These are phyloP conservation scores for Coffea canephora DNA, from an alignment of 257 asterid species.

Conservation along the genomic window DNA sequence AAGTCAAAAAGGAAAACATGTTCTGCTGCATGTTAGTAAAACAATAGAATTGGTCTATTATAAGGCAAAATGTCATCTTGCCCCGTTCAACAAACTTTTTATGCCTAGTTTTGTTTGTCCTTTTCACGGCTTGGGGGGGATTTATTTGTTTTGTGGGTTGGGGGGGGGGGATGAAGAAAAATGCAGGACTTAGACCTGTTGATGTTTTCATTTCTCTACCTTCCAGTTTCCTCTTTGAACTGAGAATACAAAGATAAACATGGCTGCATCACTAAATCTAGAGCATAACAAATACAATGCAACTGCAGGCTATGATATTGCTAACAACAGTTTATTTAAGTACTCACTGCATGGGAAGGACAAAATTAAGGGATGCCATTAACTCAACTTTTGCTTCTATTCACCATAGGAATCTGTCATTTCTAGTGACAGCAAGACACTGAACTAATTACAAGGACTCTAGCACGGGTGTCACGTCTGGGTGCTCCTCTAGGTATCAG, in stretches of 20 bases:
- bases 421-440: not conserved
- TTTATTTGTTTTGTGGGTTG: too few species aligned
- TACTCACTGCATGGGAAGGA: not conserved
- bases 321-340: not conserved
- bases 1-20: not conserved
- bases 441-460: not conserved
- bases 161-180: not conserved
- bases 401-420: not conserved
- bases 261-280: not conserved
- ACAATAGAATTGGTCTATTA: not conserved
- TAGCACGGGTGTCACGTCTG: too few species aligned
- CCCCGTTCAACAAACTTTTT: not conserved
- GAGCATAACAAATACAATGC: not conserved
- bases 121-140: not conserved
- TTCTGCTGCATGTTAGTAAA: not conserved
- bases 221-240: not conserved
- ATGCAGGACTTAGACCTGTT: not conserved
- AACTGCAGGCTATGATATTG: not conserved
- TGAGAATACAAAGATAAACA: not conserved
- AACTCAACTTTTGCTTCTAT: not conserved
- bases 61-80: not conserved
- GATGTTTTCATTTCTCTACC: not conserved
- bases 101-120: not conserved
- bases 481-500: too few species aligned
- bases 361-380: not conserved